Conservation (phyloP, 371 early-diverging fungal species). For the Batkoa obscura region DNA sequence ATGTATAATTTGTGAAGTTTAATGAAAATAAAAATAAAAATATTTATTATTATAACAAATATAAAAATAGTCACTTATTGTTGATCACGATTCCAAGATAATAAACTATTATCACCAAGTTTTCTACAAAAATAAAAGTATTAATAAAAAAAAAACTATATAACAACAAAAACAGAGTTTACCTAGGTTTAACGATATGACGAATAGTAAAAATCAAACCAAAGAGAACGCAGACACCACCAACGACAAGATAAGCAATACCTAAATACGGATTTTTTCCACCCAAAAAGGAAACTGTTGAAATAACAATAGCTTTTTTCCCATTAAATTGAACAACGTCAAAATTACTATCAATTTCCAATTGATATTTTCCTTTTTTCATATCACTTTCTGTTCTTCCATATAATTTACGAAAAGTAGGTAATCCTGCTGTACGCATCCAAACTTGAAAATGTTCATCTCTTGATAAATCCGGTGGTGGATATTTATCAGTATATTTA, state of each 20-base stretch:
- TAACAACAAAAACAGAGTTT: constrained; percentile 6
- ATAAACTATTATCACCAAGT: constrained; percentile 78
- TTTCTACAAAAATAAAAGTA: constrained; percentile 28
- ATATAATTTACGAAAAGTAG: constrained; percentile 93
- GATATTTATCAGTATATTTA: constrained; percentile 23
- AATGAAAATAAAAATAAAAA: too few relatives aligned
- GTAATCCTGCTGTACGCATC: constrained; percentile 94
- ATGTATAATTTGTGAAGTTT: too few relatives aligned
- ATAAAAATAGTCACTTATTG: not conserved
- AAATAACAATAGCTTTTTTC: constrained; percentile 79
- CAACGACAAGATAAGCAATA: constrained; percentile 77
- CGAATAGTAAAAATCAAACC: constrained; percentile 68
- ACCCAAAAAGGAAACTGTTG: constrained; percentile 78
- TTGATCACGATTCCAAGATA: constrained; percentile 77
- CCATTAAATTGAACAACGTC: constrained; percentile 65
- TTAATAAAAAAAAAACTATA: constrained; percentile 15
- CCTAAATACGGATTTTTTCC: constrained; percentile 90
- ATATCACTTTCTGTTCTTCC: constrained; percentile 43
- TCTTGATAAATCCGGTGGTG: constrained; percentile 38
- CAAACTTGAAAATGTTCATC: constrained; percentile 87
- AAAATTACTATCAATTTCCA: constrained; percentile 24
- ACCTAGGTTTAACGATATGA: constrained; percentile 77
- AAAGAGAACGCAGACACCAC: constrained; percentile 61
- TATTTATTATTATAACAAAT: too few relatives aligned
- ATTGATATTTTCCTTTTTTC: constrained; percentile 19